Base-by-base conservation (phyloP, 805 yeast genomes). In the Pichia exigua region DNA sequence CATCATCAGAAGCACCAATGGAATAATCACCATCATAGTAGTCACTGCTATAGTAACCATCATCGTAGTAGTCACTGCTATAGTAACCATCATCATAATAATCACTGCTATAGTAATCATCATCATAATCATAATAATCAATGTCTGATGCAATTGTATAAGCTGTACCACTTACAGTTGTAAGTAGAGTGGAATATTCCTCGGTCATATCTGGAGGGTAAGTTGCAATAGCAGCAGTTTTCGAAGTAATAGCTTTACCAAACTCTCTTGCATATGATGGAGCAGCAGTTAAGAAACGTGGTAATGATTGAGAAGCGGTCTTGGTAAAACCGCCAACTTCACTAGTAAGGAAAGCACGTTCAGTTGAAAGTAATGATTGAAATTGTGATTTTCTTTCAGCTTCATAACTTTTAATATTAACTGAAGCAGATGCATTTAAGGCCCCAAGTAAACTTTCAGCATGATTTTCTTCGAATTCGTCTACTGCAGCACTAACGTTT, bases 171-270 rank as follows among this genome's bases (percentile, higher is more conserved):
- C 48, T 49, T 8, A 11, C 42, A 12, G 50, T 41, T 8, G 53
- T 44, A 40, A 50, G 38, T 11, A 26, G 45, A 21, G 47, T 20
- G n/a, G 42, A 18, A 13, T 43, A 26, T 32, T 32, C 42, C 4
- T 30, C 52, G 35, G 49, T 54, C 15, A 24, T 38, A 26, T 45
- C 45, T 2, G 54, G 45, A 22, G 48, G 45, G 13, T 42, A 45
- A 26, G 51, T 48, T n/a, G 51, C 56, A 26, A 45, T 26, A 13
- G 41, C 4, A 42, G 44, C 50, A 32, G 45, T 52, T 13, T 50
- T 50, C 4, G 56, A 49, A n/a, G 43, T 42, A 28, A 53, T 22
- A 26, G n/a, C 46, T 32, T 48, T 39, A 45, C 54, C 54, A 17
- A 50, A 40, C n/a, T 4, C 21, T 2, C 42, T 27, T n/a, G 46